Base-by-base conservation (phyloP, 1,139 yeast species). In the Chernovozyma sophiae-reginae region DNA sequence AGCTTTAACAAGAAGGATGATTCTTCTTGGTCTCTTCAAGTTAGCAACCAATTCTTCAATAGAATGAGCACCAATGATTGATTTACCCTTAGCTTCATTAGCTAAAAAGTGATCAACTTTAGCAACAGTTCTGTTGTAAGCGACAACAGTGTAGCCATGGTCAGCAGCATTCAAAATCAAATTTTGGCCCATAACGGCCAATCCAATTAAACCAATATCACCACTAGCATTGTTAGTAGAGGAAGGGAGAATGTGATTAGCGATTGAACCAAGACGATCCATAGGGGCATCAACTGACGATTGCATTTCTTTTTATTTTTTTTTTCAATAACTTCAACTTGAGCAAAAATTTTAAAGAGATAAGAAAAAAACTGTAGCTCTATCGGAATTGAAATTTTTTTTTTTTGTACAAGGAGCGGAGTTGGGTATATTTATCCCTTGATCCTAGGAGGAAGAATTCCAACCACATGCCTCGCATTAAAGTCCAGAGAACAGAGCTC, bases 131-230 rank as follows among this genome's bases (percentile, higher is more conserved):
- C 98, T 86, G 92, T 92, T 92, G 84, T 79, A 92, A 46, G 97
- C 97, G 56, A 87, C 96, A 55, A 92, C 98, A 52, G 95, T 86
- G 72, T 74, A 86, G 41, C 97, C 97, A 72, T 92, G 95, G 77
- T 92, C 98, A 54, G 97, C 97, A 58, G 94, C 95, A 71, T 92
- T 92, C 55, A 92, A 79, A 68, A 92, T 87, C 78, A 92, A 77
- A 81, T 92, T 92, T 69, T 90, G 97, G 70, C 98, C 98, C 98
- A 92, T 92, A 55, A 92, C 98, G 84, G 98, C 98, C 80, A 92
- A 80, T 65, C 98, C 98, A 62, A 92, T 90, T 69, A 92, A 86
- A 70, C 97, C 98, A 71, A 92, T 81, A 82, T 92, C 98, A 78
- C 92, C 95, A 65, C 87, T 79, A 47, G 56, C 47, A 48, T 45